A percentile compares a stretch with the other conserved stretches of the same genome.
Evolutionary conservation across 352 stramenopile species (phyloP).

Genomic region (Lagenidium giganteum): DNA sequence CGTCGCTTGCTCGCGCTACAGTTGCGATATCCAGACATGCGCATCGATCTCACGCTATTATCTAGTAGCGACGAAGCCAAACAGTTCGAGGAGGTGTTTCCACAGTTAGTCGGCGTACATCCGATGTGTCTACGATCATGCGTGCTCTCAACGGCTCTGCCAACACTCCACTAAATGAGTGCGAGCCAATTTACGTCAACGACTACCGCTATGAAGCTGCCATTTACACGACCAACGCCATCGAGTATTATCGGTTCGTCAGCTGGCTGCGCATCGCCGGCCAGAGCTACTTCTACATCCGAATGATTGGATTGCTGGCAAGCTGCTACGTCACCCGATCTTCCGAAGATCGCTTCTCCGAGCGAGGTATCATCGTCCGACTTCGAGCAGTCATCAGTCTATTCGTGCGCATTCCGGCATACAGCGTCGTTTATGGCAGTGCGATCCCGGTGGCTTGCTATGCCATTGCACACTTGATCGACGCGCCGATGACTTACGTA

Average conservation of each 20-base stretch:
- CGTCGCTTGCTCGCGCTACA: no score
- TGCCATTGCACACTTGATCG: conserved; percentile 9
- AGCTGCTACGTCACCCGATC: conserved; percentile 6
- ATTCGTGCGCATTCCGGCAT: conserved; percentile 6
- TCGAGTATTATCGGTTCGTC: neutral
- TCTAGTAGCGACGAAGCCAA: neutral
- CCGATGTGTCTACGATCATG: neutral
- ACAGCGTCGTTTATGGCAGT: conserved; percentile 12
- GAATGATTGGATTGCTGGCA: neutral
- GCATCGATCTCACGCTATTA: neutral
- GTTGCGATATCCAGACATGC: neutral
- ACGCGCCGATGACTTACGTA: conserved; percentile 12
- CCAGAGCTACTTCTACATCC: conserved; percentile 3
- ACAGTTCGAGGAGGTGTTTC: neutral
- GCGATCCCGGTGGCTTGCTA: conserved; percentile 16
- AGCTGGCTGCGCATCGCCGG: neutral
- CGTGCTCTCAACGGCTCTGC: conserved; percentile 1
- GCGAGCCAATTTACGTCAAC: conserved; percentile 1
- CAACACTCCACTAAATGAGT: no score
- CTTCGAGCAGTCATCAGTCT: no score
- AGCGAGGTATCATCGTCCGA: no score
- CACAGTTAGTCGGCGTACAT: neutral
- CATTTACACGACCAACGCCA: neutral
- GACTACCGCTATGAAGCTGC: conserved; percentile 1
- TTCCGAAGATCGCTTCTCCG: no score